phyloP scores from a whole-genome alignment of 805 yeast genomes.

The Wickerhamiella sergipiensis region DNA sequence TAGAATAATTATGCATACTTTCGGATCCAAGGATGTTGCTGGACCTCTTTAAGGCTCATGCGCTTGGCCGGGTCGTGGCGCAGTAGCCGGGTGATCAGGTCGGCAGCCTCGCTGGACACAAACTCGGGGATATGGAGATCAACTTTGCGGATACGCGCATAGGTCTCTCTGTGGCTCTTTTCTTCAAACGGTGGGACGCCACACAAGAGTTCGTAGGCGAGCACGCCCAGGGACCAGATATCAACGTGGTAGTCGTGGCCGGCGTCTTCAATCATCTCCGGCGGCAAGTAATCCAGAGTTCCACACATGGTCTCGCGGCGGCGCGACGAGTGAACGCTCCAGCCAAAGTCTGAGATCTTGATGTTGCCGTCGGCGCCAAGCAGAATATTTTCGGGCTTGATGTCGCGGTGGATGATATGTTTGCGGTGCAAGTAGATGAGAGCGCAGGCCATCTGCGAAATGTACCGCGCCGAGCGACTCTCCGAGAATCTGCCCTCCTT shows the following conservation, averaged over 20 bases:
- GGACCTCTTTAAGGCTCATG: constrained; percentile 44
- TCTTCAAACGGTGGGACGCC: constrained; percentile 93
- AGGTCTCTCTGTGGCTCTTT: constrained; percentile 53
- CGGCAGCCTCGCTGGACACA: constrained; percentile 62
- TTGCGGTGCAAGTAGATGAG: constrained; percentile 63
- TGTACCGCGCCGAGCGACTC: constrained; percentile 55
- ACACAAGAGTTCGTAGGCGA: constrained; percentile 72
- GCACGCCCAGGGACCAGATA: constrained; percentile 83
- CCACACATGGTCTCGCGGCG: constrained; percentile 80
- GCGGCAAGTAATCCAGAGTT: constrained; percentile 85
- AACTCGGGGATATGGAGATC: constrained; percentile 61
- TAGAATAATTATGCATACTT: constrained; percentile 33
- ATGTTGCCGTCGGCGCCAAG: constrained; percentile 62
- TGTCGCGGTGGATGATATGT: constrained; percentile 78
- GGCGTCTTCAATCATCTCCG: constrained; percentile 81
- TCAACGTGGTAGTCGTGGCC: constrained; percentile 73
- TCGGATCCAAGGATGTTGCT: constrained; percentile 73
- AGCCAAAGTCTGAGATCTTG: constrained; percentile 88
- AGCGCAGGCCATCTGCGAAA: constrained; percentile 73
- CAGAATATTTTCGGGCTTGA: constrained; percentile 86
- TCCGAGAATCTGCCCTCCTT: constrained; percentile 54
- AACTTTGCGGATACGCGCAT: constrained; percentile 62
- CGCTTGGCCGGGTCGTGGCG: constrained; percentile 59
- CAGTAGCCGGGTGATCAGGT: constrained; percentile 49
- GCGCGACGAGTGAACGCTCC: constrained; percentile 67